Evolutionary conservation across 176 grass and related monocot species (phyloP).

Genomic region (Phyllostachys edulis): DNA sequence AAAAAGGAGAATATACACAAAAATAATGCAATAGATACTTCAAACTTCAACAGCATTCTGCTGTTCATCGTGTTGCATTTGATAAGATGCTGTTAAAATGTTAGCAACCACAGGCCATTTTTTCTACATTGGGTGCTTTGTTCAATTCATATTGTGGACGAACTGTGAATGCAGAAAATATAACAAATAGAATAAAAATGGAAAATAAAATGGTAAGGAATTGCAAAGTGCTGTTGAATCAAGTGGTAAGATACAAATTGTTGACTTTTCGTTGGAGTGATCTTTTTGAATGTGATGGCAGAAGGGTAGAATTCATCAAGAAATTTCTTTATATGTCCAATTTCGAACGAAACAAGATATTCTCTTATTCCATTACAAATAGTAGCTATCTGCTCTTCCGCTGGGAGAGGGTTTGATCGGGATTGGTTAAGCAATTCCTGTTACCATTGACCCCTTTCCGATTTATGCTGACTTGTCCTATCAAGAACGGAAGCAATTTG

Average conservation of each 20-base stretch:
- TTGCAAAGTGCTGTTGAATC: constrained; percentile 4
- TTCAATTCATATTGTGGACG: constrained; percentile 11
- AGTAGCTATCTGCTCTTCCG: background rate
- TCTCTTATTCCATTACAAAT: background rate
- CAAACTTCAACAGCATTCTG: background rate
- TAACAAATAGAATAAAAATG: background rate
- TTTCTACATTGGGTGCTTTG: background rate
- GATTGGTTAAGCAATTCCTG: background rate
- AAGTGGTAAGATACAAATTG: background rate
- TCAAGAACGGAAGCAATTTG: background rate
- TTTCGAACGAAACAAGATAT: constrained; percentile 7
- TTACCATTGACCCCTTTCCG: background rate
- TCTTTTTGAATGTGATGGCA: background rate
- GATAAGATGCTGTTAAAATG: background rate
- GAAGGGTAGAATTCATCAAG: background rate
- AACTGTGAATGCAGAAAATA: background rate
- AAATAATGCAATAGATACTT: background rate
- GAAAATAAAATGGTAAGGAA: background rate
- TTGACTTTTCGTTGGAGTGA: background rate
- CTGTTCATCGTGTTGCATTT: background rate
- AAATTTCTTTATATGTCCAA: background rate
- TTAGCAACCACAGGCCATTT: background rate
- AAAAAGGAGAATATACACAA: background rate
- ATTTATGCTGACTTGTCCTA: background rate
- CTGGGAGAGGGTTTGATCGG: background rate